A percentile compares a stretch with the other conserved stretches of the same genome.
Conservation (phyloP, 2,329 filamentous ascomycete species). For the Talaromyces albobiverticillius region DNA sequence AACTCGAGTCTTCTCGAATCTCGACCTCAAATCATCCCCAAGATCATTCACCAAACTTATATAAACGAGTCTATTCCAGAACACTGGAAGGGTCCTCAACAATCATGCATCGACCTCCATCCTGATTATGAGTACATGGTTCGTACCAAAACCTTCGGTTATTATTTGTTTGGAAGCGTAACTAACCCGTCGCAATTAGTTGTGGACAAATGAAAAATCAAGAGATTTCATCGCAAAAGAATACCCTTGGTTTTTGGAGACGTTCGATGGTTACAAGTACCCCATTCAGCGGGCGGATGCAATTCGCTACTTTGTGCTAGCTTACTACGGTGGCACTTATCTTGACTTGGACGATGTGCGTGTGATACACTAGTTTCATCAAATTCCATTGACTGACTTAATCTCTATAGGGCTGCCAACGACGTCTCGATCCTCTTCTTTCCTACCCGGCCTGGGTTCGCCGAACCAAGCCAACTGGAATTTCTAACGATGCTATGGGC, state of each 20-base stretch:
- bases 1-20: constrained; percentile 59
- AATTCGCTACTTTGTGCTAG: constrained; percentile 75
- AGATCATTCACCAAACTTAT: constrained; percentile 77
- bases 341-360: constrained; percentile 71
- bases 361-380: constrained; percentile 5
- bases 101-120: constrained; percentile 66
- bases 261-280: constrained; percentile 70
- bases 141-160: constrained; percentile 25
- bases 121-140: constrained; percentile 72
- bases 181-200: constrained; percentile 43
- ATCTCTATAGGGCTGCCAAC: constrained; percentile 59
- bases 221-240: constrained; percentile 69
- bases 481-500: constrained; percentile 79
- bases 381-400: not conserved
- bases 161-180: not conserved
- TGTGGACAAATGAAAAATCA: constrained; percentile 72
- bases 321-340: constrained; percentile 76
- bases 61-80: constrained; percentile 66
- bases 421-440: constrained; percentile 65
- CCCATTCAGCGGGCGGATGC: constrained; percentile 75
- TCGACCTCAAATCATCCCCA: constrained; percentile 63
- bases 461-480: constrained; percentile 71
- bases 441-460: constrained; percentile 68
- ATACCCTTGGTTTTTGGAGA: constrained; percentile 74
- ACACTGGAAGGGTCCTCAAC: constrained; percentile 64